Conservation (phyloP, 2,329 filamentous ascomycete genomes). For the Ascochyta lentis region DNA sequence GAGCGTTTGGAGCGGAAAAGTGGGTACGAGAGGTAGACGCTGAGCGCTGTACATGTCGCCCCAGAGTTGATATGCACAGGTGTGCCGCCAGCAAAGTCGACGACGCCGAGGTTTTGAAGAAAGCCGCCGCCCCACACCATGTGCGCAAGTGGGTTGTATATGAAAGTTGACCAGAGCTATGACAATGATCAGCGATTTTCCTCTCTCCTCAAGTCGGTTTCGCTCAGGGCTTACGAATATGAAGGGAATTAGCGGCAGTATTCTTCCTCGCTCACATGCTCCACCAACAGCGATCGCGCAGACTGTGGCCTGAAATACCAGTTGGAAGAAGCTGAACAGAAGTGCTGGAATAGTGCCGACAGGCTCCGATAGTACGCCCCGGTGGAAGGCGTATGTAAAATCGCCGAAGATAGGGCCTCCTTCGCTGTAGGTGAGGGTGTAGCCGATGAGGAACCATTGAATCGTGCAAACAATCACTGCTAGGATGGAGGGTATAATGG, state of each 20-base stretch:
- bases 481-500: constrained; percentile 57
- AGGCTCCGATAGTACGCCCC: constrained; percentile 55
- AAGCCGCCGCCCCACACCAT: constrained; percentile 59
- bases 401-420: constrained; percentile 55
- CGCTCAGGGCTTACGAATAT: constrained; percentile 47
- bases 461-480: constrained; percentile 58
- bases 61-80: constrained; percentile 46
- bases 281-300: constrained; percentile 60
- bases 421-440: constrained; percentile 58
- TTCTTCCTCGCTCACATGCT: constrained; percentile 56
- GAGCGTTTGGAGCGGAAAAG: constrained; percentile 57
- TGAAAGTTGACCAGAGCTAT: constrained; percentile 58
- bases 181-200: neutral
- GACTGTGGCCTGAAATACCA: constrained; percentile 59
- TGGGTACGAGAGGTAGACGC: constrained; percentile 59
- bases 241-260: constrained; percentile 57
- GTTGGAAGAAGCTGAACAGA: constrained; percentile 60
- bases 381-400: constrained; percentile 55
- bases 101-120: constrained; percentile 53
- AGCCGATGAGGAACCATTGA: constrained; percentile 60
- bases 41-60: constrained; percentile 54
- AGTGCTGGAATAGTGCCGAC: constrained; percentile 59
- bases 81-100: constrained; percentile 57
- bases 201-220: neutral
- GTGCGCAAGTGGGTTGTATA: constrained; percentile 57